These are phyloP conservation scores for Cadophora gregata DNA, from an alignment of 2,329 filamentous ascomycete species.

Conservation along the genomic window DNA sequence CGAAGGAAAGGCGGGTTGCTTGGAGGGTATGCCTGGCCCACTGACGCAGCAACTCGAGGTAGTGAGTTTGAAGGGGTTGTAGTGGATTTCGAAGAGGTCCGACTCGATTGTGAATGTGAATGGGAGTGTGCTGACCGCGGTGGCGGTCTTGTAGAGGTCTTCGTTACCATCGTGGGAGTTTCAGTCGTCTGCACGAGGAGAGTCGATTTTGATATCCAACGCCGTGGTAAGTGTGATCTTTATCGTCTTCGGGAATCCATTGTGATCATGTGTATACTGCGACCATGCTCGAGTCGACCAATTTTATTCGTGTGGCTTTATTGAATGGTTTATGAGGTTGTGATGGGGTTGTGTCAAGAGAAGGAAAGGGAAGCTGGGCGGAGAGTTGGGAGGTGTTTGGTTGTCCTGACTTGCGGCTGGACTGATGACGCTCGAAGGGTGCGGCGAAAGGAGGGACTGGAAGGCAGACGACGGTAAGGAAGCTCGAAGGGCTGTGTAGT, in stretches of 20 bases:
- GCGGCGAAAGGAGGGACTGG: conserved; percentile 1
- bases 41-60: conserved; percentile 36
- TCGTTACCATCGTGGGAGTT: conserved; percentile 44
- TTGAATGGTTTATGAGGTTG: background rate
- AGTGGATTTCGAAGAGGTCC: conserved; percentile 32
- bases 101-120: conserved; percentile 38
- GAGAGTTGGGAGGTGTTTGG: background rate
- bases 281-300: background rate
- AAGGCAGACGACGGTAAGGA: background rate
- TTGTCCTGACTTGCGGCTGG: conserved; percentile 11
- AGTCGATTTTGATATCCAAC: background rate
- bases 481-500: conserved; percentile 8
- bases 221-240: background rate
- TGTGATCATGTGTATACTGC: conserved; percentile 4
- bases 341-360: background rate
- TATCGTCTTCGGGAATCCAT: conserved; percentile 26
- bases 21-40: conserved; percentile 39
- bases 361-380: conserved; percentile 5
- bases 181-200: conserved; percentile 28
- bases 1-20: conserved; percentile 30
- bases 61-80: conserved; percentile 35
- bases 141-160: conserved; percentile 40
- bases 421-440: conserved; percentile 10
- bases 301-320: background rate
- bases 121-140: conserved; percentile 40